Conservation (phyloP, 805 yeast genomes). For the Saturnispora gosingensis region DNA sequence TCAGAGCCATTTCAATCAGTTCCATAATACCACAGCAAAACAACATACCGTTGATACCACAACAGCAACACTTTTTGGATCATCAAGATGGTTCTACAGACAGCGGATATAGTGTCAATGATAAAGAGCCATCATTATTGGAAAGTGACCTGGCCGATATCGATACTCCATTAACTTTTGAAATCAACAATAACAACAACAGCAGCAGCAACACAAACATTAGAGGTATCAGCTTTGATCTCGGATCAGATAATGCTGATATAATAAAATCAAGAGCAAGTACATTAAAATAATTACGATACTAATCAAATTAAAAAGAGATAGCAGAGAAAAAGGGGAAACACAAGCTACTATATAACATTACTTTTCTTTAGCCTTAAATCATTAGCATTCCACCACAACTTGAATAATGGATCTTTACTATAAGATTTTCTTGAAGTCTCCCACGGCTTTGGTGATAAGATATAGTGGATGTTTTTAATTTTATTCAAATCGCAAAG, state of each 20-base stretch:
- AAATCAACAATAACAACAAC: neutral
- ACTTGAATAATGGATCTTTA: slow-evolving; percentile 37
- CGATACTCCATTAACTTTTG: neutral
- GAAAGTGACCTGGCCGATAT: slow-evolving; percentile 1
- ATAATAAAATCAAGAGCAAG: slow-evolving; percentile 6
- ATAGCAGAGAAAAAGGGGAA: neutral
- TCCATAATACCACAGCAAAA: neutral
- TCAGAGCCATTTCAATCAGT: slow-evolving; percentile 8
- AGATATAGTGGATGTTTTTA: slow-evolving; percentile 48
- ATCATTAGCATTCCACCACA: slow-evolving; percentile 42
- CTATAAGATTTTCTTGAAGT: slow-evolving; percentile 28
- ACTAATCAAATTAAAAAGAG: neutral
- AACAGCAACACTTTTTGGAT: slow-evolving; percentile 12
- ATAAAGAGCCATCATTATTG: neutral
- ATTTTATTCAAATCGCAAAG: slow-evolving; percentile 40
- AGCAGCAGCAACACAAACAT: neutral
- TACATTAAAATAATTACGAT: neutral
- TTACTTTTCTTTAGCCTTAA: slow-evolving; percentile 20
- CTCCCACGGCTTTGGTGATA: slow-evolving; percentile 57
- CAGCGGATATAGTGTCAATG: neutral
- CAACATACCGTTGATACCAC: slow-evolving; percentile 6
- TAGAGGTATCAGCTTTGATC: slow-evolving; percentile 1
- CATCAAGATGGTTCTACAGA: neutral
- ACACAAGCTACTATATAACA: neutral
- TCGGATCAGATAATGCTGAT: neutral